Conservation (phyloP, 352 stramenopile species). For the Globisporangium okanoganense region DNA sequence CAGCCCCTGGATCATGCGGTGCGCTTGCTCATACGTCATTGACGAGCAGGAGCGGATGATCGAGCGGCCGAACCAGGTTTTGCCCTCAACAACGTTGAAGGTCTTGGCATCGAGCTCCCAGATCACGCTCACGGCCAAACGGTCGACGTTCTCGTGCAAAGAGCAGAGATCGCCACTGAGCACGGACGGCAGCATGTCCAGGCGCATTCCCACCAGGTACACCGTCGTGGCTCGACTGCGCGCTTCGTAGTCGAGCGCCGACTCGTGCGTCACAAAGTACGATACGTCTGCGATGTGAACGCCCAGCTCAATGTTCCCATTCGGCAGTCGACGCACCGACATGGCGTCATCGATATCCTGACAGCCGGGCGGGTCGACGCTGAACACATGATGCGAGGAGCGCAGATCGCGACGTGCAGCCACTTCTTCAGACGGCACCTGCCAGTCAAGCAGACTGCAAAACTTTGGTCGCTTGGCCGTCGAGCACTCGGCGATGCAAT, state of each 20-base stretch:
- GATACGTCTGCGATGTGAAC: slow-evolving; percentile 99
- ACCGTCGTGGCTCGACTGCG: slow-evolving; percentile 91
- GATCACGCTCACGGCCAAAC: slow-evolving; percentile 89
- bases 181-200: slow-evolving; percentile 92
- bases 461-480: slow-evolving; percentile 61
- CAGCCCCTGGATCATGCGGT: slow-evolving; percentile 64
- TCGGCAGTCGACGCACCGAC: slow-evolving; percentile 69
- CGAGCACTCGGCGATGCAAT: slow-evolving; percentile 64
- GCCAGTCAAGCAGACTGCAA: slow-evolving; percentile 65
- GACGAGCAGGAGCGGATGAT: slow-evolving; percentile 95
- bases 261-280: slow-evolving; percentile 96
- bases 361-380: slow-evolving; percentile 84
- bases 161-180: slow-evolving; percentile 90
- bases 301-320: slow-evolving; percentile 90
- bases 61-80: slow-evolving; percentile 88
- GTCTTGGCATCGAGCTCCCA: slow-evolving; percentile 86
- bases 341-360: slow-evolving; percentile 92
- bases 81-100: slow-evolving; percentile 47
- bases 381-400: slow-evolving; percentile 75
- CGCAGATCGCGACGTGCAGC: slow-evolving; percentile 63
- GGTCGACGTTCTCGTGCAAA: slow-evolving; percentile 86
- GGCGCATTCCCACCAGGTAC: slow-evolving; percentile 95
- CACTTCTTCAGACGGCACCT: slow-evolving; percentile 49
- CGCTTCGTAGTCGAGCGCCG: slow-evolving; percentile 94
- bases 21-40: slow-evolving; percentile 85